These are phyloP conservation scores for Crataegus laevigata DNA, from an alignment of 306 rosid species.

Conservation along the genomic window DNA sequence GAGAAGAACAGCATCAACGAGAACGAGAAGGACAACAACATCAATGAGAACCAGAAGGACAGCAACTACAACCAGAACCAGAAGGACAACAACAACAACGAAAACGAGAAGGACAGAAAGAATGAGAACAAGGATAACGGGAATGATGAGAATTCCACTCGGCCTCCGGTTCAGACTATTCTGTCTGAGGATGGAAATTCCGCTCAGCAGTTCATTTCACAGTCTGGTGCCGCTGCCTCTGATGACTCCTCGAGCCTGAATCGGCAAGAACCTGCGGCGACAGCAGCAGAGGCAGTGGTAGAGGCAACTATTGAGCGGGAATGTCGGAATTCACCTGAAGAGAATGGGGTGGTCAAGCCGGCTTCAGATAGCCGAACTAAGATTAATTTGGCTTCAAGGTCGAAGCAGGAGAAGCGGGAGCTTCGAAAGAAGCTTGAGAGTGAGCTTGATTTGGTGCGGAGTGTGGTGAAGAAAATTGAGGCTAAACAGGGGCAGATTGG, in stretches of 20 bases:
- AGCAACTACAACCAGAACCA: background rate
- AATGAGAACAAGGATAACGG: background rate
- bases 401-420: constrained; percentile 54
- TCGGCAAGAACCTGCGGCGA: constrained; percentile 21
- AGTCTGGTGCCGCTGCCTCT: constrained; percentile 30
- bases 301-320: constrained; percentile 7
- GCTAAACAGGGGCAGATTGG: constrained; percentile 60
- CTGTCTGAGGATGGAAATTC: constrained; percentile 32
- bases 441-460: constrained; percentile 57
- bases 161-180: constrained; percentile 1
- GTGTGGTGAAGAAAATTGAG: constrained; percentile 71
- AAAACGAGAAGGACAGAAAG: background rate
- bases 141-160: constrained; percentile 12
- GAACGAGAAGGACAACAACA: background rate
- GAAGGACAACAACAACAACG: background rate
- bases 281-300: constrained; percentile 18
- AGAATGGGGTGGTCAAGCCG: constrained; percentile 32
- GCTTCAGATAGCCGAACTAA: constrained; percentile 30
- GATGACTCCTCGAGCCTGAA: constrained; percentile 42
- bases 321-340: constrained; percentile 25
- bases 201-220: constrained; percentile 19
- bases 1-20: background rate
- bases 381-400: constrained; percentile 32
- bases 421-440: constrained; percentile 59
- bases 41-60: background rate